Evolutionary conservation across 495 filamentous ascomycete genomes (phyloP).

Genomic region (Hypoxylon lenormandii): DNA sequence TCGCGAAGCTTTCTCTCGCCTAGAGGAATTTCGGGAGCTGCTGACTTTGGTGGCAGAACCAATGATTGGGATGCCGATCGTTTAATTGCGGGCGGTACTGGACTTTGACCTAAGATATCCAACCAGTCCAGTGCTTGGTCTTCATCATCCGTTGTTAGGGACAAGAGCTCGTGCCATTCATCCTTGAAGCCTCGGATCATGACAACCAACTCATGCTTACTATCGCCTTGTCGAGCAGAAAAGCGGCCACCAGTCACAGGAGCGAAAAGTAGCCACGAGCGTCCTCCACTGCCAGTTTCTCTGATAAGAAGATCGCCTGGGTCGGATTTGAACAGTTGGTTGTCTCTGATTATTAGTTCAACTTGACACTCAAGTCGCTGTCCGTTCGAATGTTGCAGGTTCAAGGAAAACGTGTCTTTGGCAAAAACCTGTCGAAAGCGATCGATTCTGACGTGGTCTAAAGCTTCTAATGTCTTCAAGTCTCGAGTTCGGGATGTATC

Average conservation of each 20-base stretch:
- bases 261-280: slow-evolving; percentile 89
- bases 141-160: slow-evolving; percentile 75
- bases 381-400: slow-evolving; percentile 87
- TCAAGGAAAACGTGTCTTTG: slow-evolving; percentile 87
- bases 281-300: slow-evolving; percentile 77
- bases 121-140: slow-evolving; percentile 88
- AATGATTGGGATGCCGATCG: slow-evolving; percentile 37
- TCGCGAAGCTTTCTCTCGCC: slow-evolving; percentile 69
- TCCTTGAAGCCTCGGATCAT: slow-evolving; percentile 81
- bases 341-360: slow-evolving; percentile 89
- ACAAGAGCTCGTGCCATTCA: slow-evolving; percentile 86
- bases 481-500: slow-evolving; percentile 83
- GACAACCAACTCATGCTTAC: slow-evolving; percentile 75
- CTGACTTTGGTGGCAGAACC: slow-evolving; percentile 64
- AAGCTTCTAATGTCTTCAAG: slow-evolving; percentile 75
- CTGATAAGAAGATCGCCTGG: slow-evolving; percentile 88
- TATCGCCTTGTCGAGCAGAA: slow-evolving; percentile 83
- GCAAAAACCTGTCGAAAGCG: slow-evolving; percentile 80
- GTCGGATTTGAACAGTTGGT: slow-evolving; percentile 63
- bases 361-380: slow-evolving; percentile 87
- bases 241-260: slow-evolving; percentile 75
- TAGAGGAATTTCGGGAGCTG: slow-evolving; percentile 75
- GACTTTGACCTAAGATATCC: slow-evolving; percentile 76
- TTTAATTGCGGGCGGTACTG: slow-evolving; percentile 73
- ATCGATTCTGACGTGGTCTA: slow-evolving; percentile 77